Evolutionary conservation across 2,329 filamentous ascomycete genomes (phyloP).

Genomic region (Fusarium poae): DNA sequence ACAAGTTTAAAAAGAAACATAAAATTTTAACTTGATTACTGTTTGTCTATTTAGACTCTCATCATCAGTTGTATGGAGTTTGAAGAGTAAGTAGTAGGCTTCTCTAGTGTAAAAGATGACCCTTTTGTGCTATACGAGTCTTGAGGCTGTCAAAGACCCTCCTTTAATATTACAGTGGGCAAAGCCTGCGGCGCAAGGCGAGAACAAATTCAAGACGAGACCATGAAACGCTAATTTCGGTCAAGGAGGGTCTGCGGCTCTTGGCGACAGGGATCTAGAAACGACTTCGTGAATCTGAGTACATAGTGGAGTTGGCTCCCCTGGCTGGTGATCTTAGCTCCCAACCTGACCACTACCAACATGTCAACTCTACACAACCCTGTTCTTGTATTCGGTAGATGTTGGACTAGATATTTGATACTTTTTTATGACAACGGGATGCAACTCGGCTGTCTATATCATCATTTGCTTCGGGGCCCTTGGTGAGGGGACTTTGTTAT

Average conservation of each 20-base stretch:
- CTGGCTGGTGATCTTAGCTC: constrained; percentile 27
- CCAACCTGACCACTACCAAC: constrained; percentile 4
- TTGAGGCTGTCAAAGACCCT: background rate
- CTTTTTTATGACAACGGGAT: background rate
- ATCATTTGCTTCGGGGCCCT: no score
- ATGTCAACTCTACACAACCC: constrained; percentile 7
- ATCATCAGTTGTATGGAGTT: background rate
- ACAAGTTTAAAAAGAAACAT: constrained; percentile 33
- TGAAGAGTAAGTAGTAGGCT: fast-evolving
- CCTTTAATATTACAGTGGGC: background rate
- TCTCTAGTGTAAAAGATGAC: background rate
- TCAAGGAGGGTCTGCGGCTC: constrained; percentile 3
- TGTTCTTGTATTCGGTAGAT: background rate
- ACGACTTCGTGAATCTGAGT: constrained; percentile 7
- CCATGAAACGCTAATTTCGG: constrained; percentile 27
- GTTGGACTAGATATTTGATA: background rate
- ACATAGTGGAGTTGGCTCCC: constrained; percentile 3
- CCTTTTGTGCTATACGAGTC: background rate
- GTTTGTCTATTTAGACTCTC: background rate
- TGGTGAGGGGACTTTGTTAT: background rate
- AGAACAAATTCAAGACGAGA: constrained; percentile 1
- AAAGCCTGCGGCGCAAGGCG: background rate
- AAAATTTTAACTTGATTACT: background rate
- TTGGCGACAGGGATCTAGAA: constrained; percentile 24
- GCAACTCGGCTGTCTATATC: background rate